Evolutionary conservation across 1,284 basidiomycete genomes (phyloP).

Genomic region (Papiliotrema fonsecae): DNA sequence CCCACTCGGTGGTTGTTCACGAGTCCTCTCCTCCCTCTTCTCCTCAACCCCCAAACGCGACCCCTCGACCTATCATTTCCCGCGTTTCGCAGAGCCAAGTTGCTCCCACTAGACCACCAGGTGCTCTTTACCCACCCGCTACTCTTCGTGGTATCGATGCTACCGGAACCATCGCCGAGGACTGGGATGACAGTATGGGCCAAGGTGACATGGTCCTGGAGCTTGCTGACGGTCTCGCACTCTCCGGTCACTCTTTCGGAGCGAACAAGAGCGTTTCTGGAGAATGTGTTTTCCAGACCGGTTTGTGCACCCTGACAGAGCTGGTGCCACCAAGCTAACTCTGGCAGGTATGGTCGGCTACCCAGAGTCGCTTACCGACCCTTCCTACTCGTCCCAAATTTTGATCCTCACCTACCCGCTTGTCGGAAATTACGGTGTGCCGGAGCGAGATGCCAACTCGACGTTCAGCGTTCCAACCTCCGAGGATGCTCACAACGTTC

Average conservation of each 20-base stretch:
- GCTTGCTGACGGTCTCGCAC: slow-evolving; percentile 84
- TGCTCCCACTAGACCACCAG: slow-evolving; percentile 20
- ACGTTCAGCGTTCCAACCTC: slow-evolving; percentile 42
- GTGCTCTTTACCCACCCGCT: slow-evolving; percentile 45
- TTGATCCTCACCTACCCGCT: slow-evolving; percentile 96
- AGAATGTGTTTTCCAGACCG: slow-evolving; percentile 99
- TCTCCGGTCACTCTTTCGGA: slow-evolving; percentile 88
- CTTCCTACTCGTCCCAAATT: slow-evolving; percentile 98
- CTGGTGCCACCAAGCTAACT: slow-evolving; percentile 13
- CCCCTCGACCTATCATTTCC: slow-evolving; percentile 12
- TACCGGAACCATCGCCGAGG: slow-evolving; percentile 24
- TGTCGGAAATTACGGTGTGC: slow-evolving; percentile 98
- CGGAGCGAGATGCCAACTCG: slow-evolving; percentile 57
- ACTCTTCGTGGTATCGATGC: slow-evolving; percentile 44
- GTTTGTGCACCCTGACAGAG: slow-evolving; percentile 52
- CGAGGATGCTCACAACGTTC: slow-evolving; percentile 44
- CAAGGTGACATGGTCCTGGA: slow-evolving; percentile 66
- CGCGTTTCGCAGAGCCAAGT: slow-evolving; percentile 17
- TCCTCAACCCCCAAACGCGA: too few relatives aligned
- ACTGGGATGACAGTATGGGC: slow-evolving; percentile 42
- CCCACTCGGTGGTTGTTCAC: slow-evolving; percentile 14
- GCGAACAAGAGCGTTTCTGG: slow-evolving; percentile 89
- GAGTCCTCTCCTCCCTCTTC: slow-evolving; percentile 26
- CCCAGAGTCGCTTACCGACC: slow-evolving; percentile 96
- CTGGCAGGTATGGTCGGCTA: slow-evolving; percentile 93